A percentile compares a stretch with the other conserved stretches of the same genome.
Evolutionary conservation across 108 stramenopile species (phyloP).

Genomic region (Stephanodiscus minutulus): DNA sequence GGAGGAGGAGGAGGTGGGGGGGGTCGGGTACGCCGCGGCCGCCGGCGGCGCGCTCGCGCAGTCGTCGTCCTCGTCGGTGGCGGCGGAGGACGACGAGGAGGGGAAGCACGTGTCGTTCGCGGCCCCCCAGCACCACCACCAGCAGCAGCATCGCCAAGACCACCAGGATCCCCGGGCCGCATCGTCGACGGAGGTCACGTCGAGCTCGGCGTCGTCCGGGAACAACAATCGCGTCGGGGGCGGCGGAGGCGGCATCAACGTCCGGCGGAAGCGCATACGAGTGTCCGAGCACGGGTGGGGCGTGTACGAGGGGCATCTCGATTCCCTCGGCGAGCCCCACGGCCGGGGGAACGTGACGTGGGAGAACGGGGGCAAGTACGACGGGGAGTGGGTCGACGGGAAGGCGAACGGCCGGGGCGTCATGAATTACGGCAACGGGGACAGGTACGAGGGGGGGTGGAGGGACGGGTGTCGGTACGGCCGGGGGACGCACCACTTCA

Average conservation of each 20-base stretch:
- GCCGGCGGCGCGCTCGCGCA: not conserved
- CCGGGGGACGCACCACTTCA: slow-evolving; percentile 50
- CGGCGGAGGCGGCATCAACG: too few relatives aligned
- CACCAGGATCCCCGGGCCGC: not conserved
- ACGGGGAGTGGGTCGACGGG: slow-evolving; percentile 60
- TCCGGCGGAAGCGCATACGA: slow-evolving; percentile 38
- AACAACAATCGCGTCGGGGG: not conserved
- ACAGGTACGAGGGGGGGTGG: slow-evolving; percentile 54
- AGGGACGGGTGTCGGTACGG: slow-evolving; percentile 48
- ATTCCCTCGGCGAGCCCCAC: slow-evolving; percentile 39
- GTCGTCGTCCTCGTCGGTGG: not conserved
- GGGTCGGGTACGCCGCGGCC: not conserved
- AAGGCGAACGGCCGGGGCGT: slow-evolving; percentile 54
- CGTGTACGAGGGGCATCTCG: slow-evolving; percentile 38
- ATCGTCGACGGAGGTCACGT: slow-evolving; percentile 5
- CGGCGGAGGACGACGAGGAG: slow-evolving; percentile 24
- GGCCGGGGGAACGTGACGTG: slow-evolving; percentile 49
- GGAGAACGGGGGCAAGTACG: slow-evolving; percentile 60
- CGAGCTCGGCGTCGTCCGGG: slow-evolving; percentile 9
- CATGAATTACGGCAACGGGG: slow-evolving; percentile 56
- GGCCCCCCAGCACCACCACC: not conserved
- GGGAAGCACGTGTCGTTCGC: slow-evolving; percentile 44
- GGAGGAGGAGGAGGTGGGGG: not conserved
- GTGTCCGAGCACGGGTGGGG: slow-evolving; percentile 50
- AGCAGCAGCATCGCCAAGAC: not conserved